phyloP scores from a whole-genome alignment of 2,329 filamentous ascomycete species.

The Didymella glomerata region DNA sequence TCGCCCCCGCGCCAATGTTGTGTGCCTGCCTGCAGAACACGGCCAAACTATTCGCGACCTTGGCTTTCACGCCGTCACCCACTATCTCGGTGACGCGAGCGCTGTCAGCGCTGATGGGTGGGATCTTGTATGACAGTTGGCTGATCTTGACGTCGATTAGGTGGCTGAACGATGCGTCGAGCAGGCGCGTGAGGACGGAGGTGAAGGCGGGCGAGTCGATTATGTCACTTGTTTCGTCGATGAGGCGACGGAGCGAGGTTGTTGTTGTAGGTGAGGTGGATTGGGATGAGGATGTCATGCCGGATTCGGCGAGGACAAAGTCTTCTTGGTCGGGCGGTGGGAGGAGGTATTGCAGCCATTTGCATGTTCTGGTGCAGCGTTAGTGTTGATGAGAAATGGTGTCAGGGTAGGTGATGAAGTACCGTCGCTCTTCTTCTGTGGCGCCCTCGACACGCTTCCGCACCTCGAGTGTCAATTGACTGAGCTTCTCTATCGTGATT shows the following conservation, averaged over 20 bases:
- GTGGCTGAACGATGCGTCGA: constrained; percentile 86
- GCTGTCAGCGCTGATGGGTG: constrained; percentile 53
- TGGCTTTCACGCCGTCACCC: constrained; percentile 64
- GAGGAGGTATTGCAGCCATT: constrained; percentile 86
- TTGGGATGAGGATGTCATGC: constrained; percentile 65
- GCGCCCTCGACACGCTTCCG: constrained; percentile 84
- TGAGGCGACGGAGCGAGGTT: constrained; percentile 76
- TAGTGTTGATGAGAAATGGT: too few species aligned
- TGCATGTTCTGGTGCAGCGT: constrained; percentile 56
- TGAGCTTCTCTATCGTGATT: constrained; percentile 80
- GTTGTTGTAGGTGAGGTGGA: constrained; percentile 53
- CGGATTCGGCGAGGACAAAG: constrained; percentile 84
- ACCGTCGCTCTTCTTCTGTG: constrained; percentile 69
- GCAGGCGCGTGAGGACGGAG: constrained; percentile 82
- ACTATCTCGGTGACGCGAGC: constrained; percentile 62
- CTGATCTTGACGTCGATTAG: constrained; percentile 85
- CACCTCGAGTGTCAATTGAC: constrained; percentile 81
- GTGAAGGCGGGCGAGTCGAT: constrained; percentile 93
- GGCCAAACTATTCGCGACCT: constrained; percentile 88
- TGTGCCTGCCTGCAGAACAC: constrained; percentile 92
- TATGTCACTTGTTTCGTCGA: constrained; percentile 95
- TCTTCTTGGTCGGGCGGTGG: constrained; percentile 81
- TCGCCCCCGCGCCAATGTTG: constrained; percentile 73
- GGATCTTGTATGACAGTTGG: constrained; percentile 76
- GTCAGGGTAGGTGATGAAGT: too few species aligned